Conservation (phyloP, 192 early-diverging fungal genomes). For the Backusella circina region DNA sequence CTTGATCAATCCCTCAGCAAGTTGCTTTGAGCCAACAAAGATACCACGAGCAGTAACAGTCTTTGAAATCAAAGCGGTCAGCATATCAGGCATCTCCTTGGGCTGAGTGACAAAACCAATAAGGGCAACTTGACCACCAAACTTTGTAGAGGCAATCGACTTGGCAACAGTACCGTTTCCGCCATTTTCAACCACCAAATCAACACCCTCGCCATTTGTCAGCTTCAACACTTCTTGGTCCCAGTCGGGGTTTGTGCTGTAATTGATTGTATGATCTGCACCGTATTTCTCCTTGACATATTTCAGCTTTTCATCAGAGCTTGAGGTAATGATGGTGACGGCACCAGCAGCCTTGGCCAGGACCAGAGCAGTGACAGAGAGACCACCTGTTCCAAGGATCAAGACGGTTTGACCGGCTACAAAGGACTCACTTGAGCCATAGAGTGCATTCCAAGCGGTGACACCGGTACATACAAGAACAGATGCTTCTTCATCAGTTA, state of each 20-base stretch:
- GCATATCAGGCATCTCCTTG: conserved; percentile 7
- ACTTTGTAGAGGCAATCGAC: background rate
- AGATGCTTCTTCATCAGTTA: conserved; percentile 9
- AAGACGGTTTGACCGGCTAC: conserved; percentile 6
- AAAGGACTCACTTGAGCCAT: background rate
- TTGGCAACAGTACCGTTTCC: conserved; percentile 17
- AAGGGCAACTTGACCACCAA: conserved; percentile 5
- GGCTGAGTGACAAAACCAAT: conserved; percentile 15
- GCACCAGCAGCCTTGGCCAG: conserved; percentile 16
- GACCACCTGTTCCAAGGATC: conserved; percentile 19
- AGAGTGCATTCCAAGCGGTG: conserved; percentile 13
- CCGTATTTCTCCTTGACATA: conserved; percentile 7
- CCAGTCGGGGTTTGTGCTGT: conserved; percentile 14
- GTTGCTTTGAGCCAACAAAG: conserved; percentile 16
- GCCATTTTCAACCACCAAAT: conserved; percentile 18
- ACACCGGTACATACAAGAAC: conserved; percentile 20
- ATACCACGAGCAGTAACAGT: conserved; percentile 4
- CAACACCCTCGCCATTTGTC: conserved; percentile 14
- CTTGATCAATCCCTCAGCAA: conserved; percentile 1
- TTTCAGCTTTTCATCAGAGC: conserved; percentile 18
- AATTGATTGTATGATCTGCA: conserved; percentile 11
- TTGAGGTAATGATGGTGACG: conserved; percentile 20
- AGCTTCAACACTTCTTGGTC: conserved; percentile 15
- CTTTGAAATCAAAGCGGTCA: background rate
- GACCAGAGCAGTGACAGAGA: conserved; percentile 6